Base-by-base conservation (phyloP, 2,329 filamentous ascomycete genomes). In the Sporothrix pseudoabietina region DNA sequence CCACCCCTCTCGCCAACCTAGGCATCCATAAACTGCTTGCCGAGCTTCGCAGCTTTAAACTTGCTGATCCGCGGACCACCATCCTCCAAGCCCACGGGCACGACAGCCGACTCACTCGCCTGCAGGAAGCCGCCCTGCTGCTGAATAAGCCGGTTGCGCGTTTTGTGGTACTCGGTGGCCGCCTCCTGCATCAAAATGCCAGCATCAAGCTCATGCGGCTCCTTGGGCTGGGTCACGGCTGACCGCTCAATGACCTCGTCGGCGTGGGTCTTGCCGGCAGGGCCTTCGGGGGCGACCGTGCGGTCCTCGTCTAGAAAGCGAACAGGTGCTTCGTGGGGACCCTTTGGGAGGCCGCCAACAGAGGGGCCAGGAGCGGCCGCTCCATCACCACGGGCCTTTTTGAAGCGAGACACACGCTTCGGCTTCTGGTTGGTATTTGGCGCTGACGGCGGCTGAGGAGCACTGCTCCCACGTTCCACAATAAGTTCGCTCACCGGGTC, bases 111-210 rank as follows among this genome's bases (percentile, higher is more conserved):
- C 74, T 93, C 90, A 74, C 92, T 89, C 77, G 94, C 88, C 73
- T 89, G 87, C 77, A 92, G 83, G 80, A 97, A 97, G 3, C 94
- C 94, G 70, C 94, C 94, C 77, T 96, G 89, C 77, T 90, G 88
- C 77, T 94, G 89, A 71, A 98, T 94, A 82, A 97, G 90, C 78
- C 88, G 89, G 79, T 94, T 97, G 26, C 95, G 91, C 80, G 93
- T 86, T 61, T 89, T 90, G 80, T 97, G 92, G 81, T 97, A 97
- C 79, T 97, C 92, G 52, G 89, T 88, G 8, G 92, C 91, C 16
- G 97, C 90, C 80, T 97, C 92, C 75, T 92, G 90, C 71, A 92
- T 87, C 69, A 95, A 85, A 41, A 94, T 83, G 26, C 89, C 85
- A 5, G 92, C 88, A 77, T 97, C 92, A 54, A 95, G 84, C 76